These are phyloP conservation scores for Ceratocystiopsis sp. DNA, from an alignment of 2,329 filamentous ascomycete genomes.

Conservation along the genomic window DNA sequence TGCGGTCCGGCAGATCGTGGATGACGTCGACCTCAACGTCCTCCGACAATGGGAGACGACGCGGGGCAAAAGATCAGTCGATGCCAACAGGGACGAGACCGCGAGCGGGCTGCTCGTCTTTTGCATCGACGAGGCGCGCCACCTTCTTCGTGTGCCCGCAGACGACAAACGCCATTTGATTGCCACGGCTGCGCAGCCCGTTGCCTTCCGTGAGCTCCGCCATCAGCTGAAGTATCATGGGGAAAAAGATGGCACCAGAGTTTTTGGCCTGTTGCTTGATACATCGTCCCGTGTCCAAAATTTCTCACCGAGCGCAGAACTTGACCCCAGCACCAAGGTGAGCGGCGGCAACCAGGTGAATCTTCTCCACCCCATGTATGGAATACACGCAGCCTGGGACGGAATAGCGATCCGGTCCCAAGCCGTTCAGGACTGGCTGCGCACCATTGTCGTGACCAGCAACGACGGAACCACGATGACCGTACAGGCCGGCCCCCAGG, in stretches of 20 bases:
- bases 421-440: background rate
- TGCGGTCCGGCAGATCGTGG: background rate
- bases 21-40: background rate
- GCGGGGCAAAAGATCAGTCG: too few species aligned
- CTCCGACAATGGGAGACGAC: background rate
- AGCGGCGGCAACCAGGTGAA: background rate
- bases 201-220: background rate
- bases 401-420: background rate
- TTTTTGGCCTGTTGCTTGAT: slow-evolving; percentile 1
- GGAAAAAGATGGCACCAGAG: background rate
- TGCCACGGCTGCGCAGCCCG: background rate
- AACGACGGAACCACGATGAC: background rate
- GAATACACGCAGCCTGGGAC: slow-evolving; percentile 1
- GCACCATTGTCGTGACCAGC: background rate
- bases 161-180: background rate
- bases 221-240: background rate
- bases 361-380: background rate
- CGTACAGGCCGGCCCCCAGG: background rate
- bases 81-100: too few species aligned
- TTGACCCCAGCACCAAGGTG: background rate
- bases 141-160: background rate
- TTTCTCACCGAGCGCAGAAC: background rate
- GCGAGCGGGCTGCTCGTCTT: background rate
- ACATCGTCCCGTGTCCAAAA: background rate
- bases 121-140: slow-evolving; percentile 1